Evolutionary conservation across 2,329 filamentous ascomycete genomes (phyloP).

Genomic region (Xylariaceae sp.): DNA sequence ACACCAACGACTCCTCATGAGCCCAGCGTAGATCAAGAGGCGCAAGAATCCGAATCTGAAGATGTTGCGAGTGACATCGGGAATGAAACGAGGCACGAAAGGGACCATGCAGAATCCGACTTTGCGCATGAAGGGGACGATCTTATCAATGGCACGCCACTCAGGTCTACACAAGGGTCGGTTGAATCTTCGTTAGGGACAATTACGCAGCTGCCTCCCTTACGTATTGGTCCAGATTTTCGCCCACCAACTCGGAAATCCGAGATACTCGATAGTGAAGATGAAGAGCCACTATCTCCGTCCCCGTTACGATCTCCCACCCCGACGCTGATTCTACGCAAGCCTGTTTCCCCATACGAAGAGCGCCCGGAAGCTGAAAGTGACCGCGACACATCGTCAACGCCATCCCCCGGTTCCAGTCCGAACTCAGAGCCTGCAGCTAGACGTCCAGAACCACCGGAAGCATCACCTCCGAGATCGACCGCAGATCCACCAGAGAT

Average conservation of each 20-base stretch:
- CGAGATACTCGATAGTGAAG: constrained; percentile 36
- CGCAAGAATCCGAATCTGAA: neutral
- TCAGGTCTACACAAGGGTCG: neutral
- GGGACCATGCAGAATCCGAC: neutral
- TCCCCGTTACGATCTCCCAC: constrained; percentile 10
- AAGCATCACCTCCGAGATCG: neutral
- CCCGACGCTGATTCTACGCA: neutral
- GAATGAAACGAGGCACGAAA: neutral
- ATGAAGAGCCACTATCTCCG: constrained; percentile 33
- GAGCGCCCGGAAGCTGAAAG: neutral
- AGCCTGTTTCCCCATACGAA: neutral
- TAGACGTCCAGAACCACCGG: neutral
- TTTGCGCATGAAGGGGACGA: neutral
- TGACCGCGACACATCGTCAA: neutral
- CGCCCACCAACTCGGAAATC: constrained; percentile 3
- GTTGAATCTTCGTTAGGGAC: constrained; percentile 1
- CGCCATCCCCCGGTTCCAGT: neutral
- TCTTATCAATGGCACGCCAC: neutral
- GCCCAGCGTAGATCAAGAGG: neutral
- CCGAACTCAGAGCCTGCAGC: neutral
- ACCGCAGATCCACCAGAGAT: constrained; percentile 35
- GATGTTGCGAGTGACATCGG: no score
- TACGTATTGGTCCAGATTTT: constrained; percentile 10
- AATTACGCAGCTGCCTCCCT: constrained; percentile 9
- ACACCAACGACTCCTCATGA: neutral